A percentile compares a stretch with the other conserved stretches of the same genome.
Evolutionary conservation across 2,329 filamentous ascomycete genomes (phyloP).

Genomic region (Ceratocystis albifundus): DNA sequence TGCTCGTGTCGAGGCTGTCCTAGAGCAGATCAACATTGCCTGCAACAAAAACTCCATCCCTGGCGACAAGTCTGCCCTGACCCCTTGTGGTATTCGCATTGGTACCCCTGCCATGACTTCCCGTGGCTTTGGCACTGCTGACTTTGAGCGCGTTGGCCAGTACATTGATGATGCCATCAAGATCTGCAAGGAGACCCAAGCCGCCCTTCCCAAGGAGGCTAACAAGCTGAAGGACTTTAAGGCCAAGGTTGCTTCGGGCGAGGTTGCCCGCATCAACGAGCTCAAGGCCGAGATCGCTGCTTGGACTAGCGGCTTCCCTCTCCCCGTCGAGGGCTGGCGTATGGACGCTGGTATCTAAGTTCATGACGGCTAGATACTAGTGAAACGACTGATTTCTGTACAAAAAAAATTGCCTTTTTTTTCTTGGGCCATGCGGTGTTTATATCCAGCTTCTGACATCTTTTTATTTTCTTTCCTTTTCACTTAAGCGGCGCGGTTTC

Average conservation of each 20-base stretch:
- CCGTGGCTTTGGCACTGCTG: constrained; percentile 80
- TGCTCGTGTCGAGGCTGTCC: constrained; percentile 86
- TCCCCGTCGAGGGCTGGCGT: constrained; percentile 69
- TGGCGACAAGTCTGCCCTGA: constrained; percentile 93
- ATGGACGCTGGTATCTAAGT: constrained; percentile 47
- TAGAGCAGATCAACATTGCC: constrained; percentile 96
- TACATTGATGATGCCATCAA: constrained; percentile 88
- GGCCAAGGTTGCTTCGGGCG: constrained; percentile 69
- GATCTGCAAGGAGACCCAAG: constrained; percentile 81
- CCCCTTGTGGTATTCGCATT: constrained; percentile 87
- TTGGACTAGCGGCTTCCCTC: constrained; percentile 85
- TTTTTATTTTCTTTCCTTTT: constrained; percentile 1
- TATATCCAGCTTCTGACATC: not conserved
- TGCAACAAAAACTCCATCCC: constrained; percentile 99
- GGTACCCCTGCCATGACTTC: constrained; percentile 96
- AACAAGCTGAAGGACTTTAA: constrained; percentile 99
- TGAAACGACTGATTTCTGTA: not conserved
- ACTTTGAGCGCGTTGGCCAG: constrained; percentile 78
- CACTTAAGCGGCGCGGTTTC: constrained; percentile 14
- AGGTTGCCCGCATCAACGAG: constrained; percentile 68
- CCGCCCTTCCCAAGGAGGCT: constrained; percentile 76
- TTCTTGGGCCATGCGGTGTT: not conserved
- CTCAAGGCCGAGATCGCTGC: constrained; percentile 79
- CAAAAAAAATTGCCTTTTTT: not conserved
- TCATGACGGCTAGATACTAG: not conserved